These are phyloP conservation scores for Delitschia confertaspora DNA, from an alignment of 495 filamentous ascomycete species.

Conservation along the genomic window DNA sequence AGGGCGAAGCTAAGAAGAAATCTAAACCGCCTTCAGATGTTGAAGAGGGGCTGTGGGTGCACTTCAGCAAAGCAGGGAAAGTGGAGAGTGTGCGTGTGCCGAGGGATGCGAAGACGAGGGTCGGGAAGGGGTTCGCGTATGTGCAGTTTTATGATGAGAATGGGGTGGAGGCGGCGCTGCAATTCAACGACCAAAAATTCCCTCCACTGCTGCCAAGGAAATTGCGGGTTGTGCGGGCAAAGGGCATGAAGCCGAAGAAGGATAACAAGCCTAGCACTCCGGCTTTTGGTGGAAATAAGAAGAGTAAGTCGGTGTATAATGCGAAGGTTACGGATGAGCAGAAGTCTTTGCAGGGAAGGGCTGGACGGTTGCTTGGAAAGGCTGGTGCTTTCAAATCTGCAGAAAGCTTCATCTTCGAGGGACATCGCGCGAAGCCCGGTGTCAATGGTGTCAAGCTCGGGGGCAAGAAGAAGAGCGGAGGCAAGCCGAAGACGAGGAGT, in stretches of 20 bases:
- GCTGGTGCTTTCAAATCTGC: slow-evolving; percentile 57
- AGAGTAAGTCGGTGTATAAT: slow-evolving; percentile 40
- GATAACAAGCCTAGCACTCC: slow-evolving; percentile 33
- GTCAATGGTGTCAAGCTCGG: slow-evolving; percentile 41
- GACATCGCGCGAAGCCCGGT: slow-evolving; percentile 65
- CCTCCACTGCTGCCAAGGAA: slow-evolving; percentile 83
- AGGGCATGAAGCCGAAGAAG: slow-evolving; percentile 65
- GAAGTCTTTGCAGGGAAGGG: slow-evolving; percentile 68
- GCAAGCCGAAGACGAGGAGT: slow-evolving; percentile 43
- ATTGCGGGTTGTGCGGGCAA: slow-evolving; percentile 77
- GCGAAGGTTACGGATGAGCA: slow-evolving; percentile 58
- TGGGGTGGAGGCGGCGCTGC: slow-evolving; percentile 76
- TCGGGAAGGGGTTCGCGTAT: slow-evolving; percentile 96
- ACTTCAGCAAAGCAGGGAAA: slow-evolving; percentile 68
- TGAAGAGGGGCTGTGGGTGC: slow-evolving; percentile 91
- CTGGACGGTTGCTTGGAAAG: slow-evolving; percentile 70
- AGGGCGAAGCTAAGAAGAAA: slow-evolving; percentile 52
- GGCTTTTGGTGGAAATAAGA: too few relatives aligned
- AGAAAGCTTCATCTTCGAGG: slow-evolving; percentile 79
- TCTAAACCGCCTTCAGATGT: slow-evolving; percentile 68
- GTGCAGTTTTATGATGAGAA: slow-evolving; percentile 90
- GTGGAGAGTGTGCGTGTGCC: slow-evolving; percentile 94
- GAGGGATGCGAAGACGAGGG: slow-evolving; percentile 76
- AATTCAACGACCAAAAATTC: slow-evolving; percentile 82
- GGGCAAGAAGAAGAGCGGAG: slow-evolving; percentile 50